phyloP scores from a whole-genome alignment of 2,329 filamentous ascomycete species.

The Penicillium fuscoglaucum region DNA sequence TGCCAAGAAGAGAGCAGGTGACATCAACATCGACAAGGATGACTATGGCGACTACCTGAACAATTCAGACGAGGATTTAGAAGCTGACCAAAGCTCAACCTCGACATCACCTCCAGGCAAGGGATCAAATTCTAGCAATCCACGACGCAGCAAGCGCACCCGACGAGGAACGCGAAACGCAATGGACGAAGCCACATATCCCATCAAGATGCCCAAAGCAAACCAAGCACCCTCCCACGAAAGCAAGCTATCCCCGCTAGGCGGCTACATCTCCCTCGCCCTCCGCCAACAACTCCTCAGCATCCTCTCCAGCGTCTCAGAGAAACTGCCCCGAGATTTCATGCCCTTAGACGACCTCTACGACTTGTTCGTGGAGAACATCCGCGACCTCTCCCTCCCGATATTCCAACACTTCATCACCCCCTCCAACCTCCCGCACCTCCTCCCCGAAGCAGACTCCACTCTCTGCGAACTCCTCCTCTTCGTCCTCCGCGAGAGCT shows the following conservation, averaged over 20 bases:
- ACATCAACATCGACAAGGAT: conserved; percentile 49
- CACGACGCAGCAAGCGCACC: conserved; percentile 37
- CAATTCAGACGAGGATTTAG: conserved; percentile 38
- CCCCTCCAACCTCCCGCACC: conserved; percentile 45
- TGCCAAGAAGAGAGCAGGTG: conserved; percentile 41
- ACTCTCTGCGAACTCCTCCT: conserved; percentile 57
- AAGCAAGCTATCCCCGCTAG: conserved; percentile 33
- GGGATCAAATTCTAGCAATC: conserved; percentile 6
- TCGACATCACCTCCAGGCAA: conserved; percentile 11
- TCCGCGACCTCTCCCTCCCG: conserved; percentile 47
- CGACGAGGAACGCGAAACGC: conserved; percentile 29
- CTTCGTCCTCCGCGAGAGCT: conserved; percentile 49
- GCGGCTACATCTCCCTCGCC: conserved; percentile 41
- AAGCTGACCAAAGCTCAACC: conserved; percentile 16
- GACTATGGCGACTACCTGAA: conserved; percentile 50
- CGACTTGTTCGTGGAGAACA: conserved; percentile 48
- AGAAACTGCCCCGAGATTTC: conserved; percentile 37
- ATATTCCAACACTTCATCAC: conserved; percentile 50
- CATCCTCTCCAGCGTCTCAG: conserved; percentile 44
- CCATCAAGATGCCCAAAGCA: conserved; percentile 10
- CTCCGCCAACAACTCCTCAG: conserved; percentile 49
- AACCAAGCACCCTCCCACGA: conserved; percentile 3
- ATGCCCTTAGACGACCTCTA: conserved; percentile 43
- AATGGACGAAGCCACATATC: conserved; percentile 7
- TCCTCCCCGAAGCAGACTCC: conserved; percentile 45